These are phyloP conservation scores for Vaccinium darrowii DNA, from an alignment of 148 eudicot genomes.

Conservation along the genomic window DNA sequence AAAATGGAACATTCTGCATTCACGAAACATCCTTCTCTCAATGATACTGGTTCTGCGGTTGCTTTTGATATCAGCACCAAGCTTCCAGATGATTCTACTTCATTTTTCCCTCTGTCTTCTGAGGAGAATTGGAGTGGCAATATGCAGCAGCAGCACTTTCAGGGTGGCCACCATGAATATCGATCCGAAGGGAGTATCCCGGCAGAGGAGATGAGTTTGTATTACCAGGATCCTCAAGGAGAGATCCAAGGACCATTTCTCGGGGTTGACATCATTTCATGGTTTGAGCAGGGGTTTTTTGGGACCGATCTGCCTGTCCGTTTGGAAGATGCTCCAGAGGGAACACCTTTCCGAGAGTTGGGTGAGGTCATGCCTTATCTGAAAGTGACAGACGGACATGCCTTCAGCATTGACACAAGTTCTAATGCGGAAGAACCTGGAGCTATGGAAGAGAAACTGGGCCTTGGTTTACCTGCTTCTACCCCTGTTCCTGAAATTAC, in stretches of 20 bases:
- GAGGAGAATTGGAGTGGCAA: conserved; percentile 43
- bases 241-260: conserved; percentile 96
- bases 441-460: conserved; percentile 27
- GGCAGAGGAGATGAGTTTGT: conserved; percentile 78
- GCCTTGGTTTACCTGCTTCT: conserved; percentile 25
- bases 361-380: conserved; percentile 88
- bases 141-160: conserved; percentile 32
- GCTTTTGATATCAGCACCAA: conserved; percentile 35
- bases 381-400: conserved; percentile 40
- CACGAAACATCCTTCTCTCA: conserved; percentile 28
- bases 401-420: conserved; percentile 28
- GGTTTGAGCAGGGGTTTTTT: conserved; percentile 98
- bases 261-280: conserved; percentile 87
- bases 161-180: conserved; percentile 32
- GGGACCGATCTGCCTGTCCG: conserved; percentile 81
- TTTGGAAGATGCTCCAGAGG: conserved; percentile 70
- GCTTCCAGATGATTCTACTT: conserved; percentile 50
- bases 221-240: conserved; percentile 90
- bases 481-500: conserved; percentile 38
- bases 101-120: conserved; percentile 37
- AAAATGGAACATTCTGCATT: conserved; percentile 36
- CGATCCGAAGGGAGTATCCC: conserved; percentile 40
- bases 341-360: conserved; percentile 61
- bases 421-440: conserved; percentile 40
- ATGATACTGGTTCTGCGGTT: conserved; percentile 22